Percentiles rank a stretch among this genome's conserved stretches.
Conservation (phyloP, 1,284 basidiomycete genomes). For the Exobasidium rhododendri region DNA sequence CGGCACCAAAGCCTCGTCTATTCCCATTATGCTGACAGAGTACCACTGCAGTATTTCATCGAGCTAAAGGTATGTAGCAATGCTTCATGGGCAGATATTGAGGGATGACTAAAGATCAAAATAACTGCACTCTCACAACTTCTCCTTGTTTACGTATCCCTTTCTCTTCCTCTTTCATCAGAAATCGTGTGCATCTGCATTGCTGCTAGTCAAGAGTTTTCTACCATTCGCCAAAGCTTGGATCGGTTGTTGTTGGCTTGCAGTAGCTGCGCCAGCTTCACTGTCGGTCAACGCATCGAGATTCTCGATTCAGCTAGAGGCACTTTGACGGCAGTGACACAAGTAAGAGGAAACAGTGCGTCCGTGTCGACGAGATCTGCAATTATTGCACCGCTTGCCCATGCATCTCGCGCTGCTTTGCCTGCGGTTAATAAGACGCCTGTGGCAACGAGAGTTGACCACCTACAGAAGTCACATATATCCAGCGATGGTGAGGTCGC, state of each 20-base stretch:
- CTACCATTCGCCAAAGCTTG: background rate
- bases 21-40: too few relatives aligned
- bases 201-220: background rate
- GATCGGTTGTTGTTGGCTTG: slow-evolving; percentile 9
- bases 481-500: background rate
- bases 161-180: background rate
- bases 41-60: background rate
- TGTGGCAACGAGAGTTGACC: background rate
- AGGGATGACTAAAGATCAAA: background rate
- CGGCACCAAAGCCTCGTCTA: too few relatives aligned
- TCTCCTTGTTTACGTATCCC: background rate
- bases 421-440: background rate
- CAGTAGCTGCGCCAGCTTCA: slow-evolving; percentile 9
- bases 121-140: background rate
- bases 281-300: slow-evolving; percentile 9
- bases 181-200: slow-evolving; percentile 9
- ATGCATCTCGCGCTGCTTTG: background rate
- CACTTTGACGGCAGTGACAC: background rate
- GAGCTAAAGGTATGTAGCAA: background rate
- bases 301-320: slow-evolving; percentile 2
- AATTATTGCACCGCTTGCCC: background rate
- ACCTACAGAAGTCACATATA: background rate
- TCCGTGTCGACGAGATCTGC: background rate
- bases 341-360: background rate
- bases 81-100: background rate